Evolutionary conservation across 495 filamentous ascomycete species (phyloP), one percentile per base, ranked within the genome.

Genomic region (Beverwykella pulmonaria): DNA sequence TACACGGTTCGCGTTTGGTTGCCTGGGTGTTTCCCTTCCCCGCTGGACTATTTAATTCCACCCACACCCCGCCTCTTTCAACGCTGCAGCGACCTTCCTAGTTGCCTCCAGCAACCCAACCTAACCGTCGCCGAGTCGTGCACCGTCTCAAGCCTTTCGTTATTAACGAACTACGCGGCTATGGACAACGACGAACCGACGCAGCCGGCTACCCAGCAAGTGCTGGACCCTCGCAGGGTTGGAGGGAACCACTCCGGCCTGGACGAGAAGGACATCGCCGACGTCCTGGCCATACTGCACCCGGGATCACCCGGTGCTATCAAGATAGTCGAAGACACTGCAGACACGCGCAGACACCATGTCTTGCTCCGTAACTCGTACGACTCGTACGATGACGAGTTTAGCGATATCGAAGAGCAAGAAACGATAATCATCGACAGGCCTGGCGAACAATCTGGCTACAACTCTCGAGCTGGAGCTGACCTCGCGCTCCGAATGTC

Each of bases 231-330:
- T 44, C 85, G 92, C 49, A 86, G 92, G 20, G 75, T 87, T 59
- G 92, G 91, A 17, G 79, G 87, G 65, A 87, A 89, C 71, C 88
- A 86, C 67, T 93, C 92, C 22, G 90, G 89, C 26, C 83, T 94
- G 14, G 87, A 82, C 53, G 90, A 92, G 46, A 79, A 91, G 63
- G 93, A 97, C 70, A 82, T 92, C 29, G 81, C 90, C 29, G 93
- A 97, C 69, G 90, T 97, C 64, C 84, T 97, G 54, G 95, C 91
- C 77, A 88, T 97, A 50, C 83, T 98, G 3, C 86, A 94, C 62
- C 93, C 94, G 1, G 84, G 83, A 54, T 90, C 92, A 0, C 82
- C 83, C 41, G 80, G 83, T 7, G 92, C 94, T 1, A 86, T 86
- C 69, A 76, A 80, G 58, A 88, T 90, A 52, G 87, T 96, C 15